Evolutionary conservation across 805 yeast genomes (phyloP).

Genomic region (Yueomyces sinensis): DNA sequence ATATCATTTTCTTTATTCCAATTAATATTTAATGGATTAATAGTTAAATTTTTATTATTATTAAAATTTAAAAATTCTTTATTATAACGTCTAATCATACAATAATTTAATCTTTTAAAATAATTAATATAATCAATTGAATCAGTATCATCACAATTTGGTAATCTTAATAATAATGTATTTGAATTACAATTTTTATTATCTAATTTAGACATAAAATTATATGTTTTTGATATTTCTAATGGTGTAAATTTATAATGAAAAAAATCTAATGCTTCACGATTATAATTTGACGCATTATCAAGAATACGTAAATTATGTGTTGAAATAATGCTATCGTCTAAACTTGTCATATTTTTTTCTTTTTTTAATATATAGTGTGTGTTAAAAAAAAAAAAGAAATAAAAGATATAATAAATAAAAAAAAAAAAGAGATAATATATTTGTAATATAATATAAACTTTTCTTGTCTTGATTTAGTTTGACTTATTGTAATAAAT

Average conservation of each 20-base stretch:
- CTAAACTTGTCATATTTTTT: conserved; percentile 20
- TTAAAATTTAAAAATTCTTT: conserved; percentile 50
- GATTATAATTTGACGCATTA: conserved; percentile 20
- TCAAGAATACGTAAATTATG: conserved; percentile 20
- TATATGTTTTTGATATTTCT: conserved; percentile 10
- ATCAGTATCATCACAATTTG: conserved; percentile 25
- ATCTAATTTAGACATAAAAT: conserved; percentile 10
- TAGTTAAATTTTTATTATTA: conserved; percentile 30
- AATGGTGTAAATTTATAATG: conserved; percentile 9
- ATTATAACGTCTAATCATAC: conserved; percentile 94
- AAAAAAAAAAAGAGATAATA: no score
- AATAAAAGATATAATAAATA: no score
- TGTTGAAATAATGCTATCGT: conserved; percentile 19
- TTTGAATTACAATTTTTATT: conserved; percentile 1
- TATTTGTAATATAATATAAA: no score
- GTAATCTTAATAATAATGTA: conserved; percentile 14
- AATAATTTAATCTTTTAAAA: conserved; percentile 51
- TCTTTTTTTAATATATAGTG: no score
- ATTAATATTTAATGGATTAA: conserved; percentile 74
- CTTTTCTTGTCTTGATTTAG: no score
- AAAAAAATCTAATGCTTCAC: conserved; percentile 21
- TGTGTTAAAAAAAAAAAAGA: no score
- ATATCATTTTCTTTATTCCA: conserved; percentile 94
- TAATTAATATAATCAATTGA: conserved; percentile 19
- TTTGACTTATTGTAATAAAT: no score